Conservation (phyloP, 495 filamentous ascomycete species). For the Penicillium paxilli region DNA sequence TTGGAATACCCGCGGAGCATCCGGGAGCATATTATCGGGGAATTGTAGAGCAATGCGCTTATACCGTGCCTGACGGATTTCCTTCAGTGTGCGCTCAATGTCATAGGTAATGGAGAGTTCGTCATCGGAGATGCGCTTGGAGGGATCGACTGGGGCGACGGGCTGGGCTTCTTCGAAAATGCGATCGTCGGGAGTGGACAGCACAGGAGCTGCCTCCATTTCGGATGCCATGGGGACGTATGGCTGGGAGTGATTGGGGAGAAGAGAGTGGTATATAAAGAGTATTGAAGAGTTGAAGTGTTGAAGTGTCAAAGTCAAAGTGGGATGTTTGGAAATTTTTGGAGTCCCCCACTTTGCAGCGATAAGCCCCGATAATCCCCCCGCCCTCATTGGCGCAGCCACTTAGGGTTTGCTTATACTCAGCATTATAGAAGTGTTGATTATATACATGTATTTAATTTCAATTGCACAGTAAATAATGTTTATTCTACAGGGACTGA, state of each 20-base stretch:
- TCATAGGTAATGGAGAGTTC: constrained; percentile 82
- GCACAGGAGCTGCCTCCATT: constrained; percentile 63
- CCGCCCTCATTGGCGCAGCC: too few species aligned
- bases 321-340: too few species aligned
- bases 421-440: too few species aligned
- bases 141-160: constrained; percentile 28
- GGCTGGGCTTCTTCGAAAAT: constrained; percentile 60
- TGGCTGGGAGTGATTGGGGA: constrained; percentile 6
- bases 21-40: constrained; percentile 84
- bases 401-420: too few species aligned
- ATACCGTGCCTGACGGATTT: constrained; percentile 71
- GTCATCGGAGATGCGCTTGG: constrained; percentile 56
- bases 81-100: constrained; percentile 73
- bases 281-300: constrained; percentile 5
- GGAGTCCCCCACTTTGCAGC: too few species aligned
- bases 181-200: constrained; percentile 86
- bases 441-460: too few species aligned
- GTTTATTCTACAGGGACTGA: too few species aligned
- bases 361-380: too few species aligned
- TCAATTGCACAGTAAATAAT: too few species aligned
- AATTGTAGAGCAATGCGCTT: constrained; percentile 86
- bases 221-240: constrained; percentile 12
- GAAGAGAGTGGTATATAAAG: constrained; percentile 1
- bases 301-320: constrained; percentile 7
- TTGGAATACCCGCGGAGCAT: constrained; percentile 80